Percentiles rank a stretch among this genome's conserved stretches.
Conservation (phyloP, 257 asterid genomes). For the Nicotiana attenuata region DNA sequence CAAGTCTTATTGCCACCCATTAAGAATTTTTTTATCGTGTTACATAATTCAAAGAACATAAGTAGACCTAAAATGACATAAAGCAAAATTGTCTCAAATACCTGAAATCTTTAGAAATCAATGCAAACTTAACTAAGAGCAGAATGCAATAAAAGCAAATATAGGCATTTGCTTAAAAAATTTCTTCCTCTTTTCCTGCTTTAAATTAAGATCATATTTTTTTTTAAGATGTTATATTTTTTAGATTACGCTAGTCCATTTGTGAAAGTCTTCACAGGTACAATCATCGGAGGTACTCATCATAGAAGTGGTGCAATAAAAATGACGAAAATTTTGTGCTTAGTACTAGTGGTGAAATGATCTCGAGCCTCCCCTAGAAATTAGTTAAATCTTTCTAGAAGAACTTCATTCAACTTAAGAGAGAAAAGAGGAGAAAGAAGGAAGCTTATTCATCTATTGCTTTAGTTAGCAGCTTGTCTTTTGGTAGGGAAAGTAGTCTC, state of each 20-base stretch:
- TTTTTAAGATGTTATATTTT: not conserved
- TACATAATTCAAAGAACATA: not conserved
- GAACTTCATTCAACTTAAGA: not conserved
- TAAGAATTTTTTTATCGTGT: not conserved
- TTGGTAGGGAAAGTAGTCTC: not conserved
- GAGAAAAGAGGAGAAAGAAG: not conserved
- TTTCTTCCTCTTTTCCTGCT: not conserved
- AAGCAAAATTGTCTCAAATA: not conserved
- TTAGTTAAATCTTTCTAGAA: not conserved
- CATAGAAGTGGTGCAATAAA: not conserved
- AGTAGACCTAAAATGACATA: not conserved
- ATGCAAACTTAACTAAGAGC: not conserved
- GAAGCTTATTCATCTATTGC: not conserved
- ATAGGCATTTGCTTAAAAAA: not conserved
- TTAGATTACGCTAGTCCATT: not conserved
- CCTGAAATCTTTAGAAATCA: not conserved
- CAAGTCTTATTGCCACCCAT: not conserved
- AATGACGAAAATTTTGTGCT: not conserved
- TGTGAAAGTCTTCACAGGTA: not conserved
- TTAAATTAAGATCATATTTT: not conserved
- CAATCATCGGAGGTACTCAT: not conserved
- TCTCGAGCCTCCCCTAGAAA: not conserved
- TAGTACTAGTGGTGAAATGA: conserved; percentile 5
- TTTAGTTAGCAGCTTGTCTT: not conserved
- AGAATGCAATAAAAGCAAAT: not conserved